phyloP scores from a whole-genome alignment of 208 protist species.

The Leishmania tarentolae region DNA sequence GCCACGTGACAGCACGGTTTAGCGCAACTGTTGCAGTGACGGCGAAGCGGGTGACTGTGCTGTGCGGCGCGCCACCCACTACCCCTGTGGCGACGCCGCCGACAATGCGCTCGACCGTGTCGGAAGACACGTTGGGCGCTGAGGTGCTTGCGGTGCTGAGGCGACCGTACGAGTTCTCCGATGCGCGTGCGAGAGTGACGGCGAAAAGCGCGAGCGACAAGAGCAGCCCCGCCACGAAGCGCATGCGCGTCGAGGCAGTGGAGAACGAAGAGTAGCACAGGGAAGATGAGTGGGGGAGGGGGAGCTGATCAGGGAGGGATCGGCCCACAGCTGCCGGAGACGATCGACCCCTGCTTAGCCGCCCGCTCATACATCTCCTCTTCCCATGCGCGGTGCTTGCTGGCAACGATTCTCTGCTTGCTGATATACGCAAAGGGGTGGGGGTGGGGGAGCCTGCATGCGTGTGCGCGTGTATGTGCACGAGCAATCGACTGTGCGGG shows the following conservation, averaged over 20 bases:
- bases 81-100: slow-evolving; percentile 33
- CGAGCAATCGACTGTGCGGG: not conserved
- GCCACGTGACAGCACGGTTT: slow-evolving; percentile 74
- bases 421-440: not conserved
- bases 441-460: too few relatives aligned
- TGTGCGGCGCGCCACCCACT: slow-evolving; percentile 70
- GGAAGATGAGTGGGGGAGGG: not conserved
- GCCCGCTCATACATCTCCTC: not conserved
- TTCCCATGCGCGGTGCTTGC: not conserved
- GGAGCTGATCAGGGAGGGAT: not conserved
- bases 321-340: not conserved
- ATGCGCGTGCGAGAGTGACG: slow-evolving; percentile 22
- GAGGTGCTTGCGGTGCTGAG: slow-evolving; percentile 47
- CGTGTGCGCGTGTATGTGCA: not conserved
- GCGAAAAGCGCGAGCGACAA: slow-evolving; percentile 23
- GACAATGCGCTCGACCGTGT: slow-evolving; percentile 34
- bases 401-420: not conserved
- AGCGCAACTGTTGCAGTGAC: slow-evolving; percentile 80
- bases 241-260: slow-evolving; percentile 28
- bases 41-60: slow-evolving; percentile 67
- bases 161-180: slow-evolving; percentile 50
- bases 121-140: slow-evolving; percentile 36
- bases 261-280: slow-evolving; percentile 32
- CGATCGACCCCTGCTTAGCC: not conserved
- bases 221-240: slow-evolving; percentile 34